phyloP scores from a whole-genome alignment of 2,329 filamentous ascomycete species.

The Aurifilum marmelostoma region DNA sequence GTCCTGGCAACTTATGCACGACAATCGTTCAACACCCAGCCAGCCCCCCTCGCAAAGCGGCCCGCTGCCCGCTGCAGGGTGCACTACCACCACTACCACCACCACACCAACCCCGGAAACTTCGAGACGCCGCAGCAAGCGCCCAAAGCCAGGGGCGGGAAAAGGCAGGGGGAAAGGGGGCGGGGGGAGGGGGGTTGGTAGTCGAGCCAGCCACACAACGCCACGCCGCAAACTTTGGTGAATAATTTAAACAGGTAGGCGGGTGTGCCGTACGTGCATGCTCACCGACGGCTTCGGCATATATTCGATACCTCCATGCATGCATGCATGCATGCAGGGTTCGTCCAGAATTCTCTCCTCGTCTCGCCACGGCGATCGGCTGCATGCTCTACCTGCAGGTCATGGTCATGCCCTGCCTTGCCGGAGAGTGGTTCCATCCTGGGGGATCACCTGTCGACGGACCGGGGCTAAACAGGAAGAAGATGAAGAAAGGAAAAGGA shows the following conservation, averaged over 20 bases:
- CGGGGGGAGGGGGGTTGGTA: not conserved
- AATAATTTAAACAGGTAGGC: too few species aligned
- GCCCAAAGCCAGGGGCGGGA: not conserved
- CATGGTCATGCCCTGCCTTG: not conserved
- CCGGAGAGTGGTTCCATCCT: not conserved
- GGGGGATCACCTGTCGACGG: not conserved
- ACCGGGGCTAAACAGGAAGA: too few species aligned
- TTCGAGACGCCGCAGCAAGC: conserved; percentile 9
- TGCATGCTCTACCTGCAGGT: not conserved
- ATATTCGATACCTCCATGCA: not conserved
- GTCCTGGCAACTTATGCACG: not conserved
- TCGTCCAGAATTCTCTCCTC: not conserved
- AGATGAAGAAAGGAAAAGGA: not conserved
- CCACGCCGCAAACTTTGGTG: not conserved
- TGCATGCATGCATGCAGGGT: conserved; percentile 6
- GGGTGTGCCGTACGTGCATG: not conserved
- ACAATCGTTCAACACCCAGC: not conserved
- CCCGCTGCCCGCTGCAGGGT: not conserved
- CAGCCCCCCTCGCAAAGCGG: too few species aligned
- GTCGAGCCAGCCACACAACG: not conserved
- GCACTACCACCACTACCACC: too few species aligned
- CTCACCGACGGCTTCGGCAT: conserved; percentile 1
- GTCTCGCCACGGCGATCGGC: not conserved
- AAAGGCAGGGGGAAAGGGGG: not conserved
- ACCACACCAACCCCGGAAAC: not conserved